These are phyloP conservation scores for Pyrenopolyporus hunteri DNA, from an alignment of 495 filamentous ascomycete species.

Conservation along the genomic window DNA sequence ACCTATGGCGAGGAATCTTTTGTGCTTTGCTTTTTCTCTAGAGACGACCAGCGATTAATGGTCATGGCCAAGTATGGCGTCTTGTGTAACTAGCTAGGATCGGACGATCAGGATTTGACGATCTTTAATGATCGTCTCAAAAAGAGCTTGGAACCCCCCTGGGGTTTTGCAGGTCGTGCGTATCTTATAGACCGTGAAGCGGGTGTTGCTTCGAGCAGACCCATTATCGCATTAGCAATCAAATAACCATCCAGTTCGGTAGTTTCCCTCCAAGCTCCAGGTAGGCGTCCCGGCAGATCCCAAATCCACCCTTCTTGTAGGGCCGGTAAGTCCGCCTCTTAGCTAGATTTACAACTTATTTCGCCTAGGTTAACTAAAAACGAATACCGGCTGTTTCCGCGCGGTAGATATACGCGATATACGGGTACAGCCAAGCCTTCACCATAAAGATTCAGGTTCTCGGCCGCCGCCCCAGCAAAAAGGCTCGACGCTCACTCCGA, in stretches of 20 bases:
- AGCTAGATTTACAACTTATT: too few species aligned
- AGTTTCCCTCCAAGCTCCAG: not conserved
- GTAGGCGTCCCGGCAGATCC: too few species aligned
- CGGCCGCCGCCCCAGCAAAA: constrained; percentile 34
- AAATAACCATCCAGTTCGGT: not conserved
- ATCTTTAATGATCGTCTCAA: constrained; percentile 13
- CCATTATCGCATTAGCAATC: not conserved
- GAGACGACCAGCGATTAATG: constrained; percentile 1
- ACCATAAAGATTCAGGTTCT: too few species aligned
- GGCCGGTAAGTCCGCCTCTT: too few species aligned
- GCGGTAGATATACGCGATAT: too few species aligned
- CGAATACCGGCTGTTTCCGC: too few species aligned
- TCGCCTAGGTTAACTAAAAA: too few species aligned
- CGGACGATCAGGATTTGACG: constrained; percentile 5
- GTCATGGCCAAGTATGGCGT: constrained; percentile 29
- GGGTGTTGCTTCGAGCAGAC: constrained; percentile 18
- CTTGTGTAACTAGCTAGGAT: constrained; percentile 34
- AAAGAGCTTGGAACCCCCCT: not conserved
- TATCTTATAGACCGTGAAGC: constrained; percentile 28
- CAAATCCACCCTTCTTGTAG: too few species aligned
- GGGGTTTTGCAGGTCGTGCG: constrained; percentile 16
- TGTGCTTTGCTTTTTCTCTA: constrained; percentile 22
- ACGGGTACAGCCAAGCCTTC: too few species aligned
- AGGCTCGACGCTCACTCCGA: constrained; percentile 28
- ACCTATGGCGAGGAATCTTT: constrained; percentile 31